Evolutionary conservation across 768 basidiomycete species (phyloP).

Genomic region (Russula olivacea): DNA sequence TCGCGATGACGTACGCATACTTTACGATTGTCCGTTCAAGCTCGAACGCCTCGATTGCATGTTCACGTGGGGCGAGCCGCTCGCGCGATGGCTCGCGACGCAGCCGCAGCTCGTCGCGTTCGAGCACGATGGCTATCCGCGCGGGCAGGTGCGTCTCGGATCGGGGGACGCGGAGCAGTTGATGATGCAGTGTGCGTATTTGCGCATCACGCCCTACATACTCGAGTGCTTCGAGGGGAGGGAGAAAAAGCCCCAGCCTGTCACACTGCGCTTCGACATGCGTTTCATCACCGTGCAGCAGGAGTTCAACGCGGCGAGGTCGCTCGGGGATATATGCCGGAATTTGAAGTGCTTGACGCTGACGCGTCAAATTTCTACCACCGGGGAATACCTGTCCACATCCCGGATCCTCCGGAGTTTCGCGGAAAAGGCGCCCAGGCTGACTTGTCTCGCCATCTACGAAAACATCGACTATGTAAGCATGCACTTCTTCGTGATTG

Average conservation of each 20-base stretch:
- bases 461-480: slow-evolving; percentile 21
- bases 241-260: slow-evolving; percentile 6
- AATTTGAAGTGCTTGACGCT: slow-evolving; percentile 20
- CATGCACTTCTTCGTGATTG: neutral
- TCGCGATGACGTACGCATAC: slow-evolving; percentile 10
- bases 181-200: neutral
- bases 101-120: slow-evolving; percentile 19
- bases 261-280: slow-evolving; percentile 14
- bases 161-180: neutral
- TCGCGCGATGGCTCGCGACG: slow-evolving; percentile 9
- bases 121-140: slow-evolving; percentile 13
- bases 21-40: slow-evolving; percentile 14
- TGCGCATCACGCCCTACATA: slow-evolving; percentile 17
- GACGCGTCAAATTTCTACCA: neutral
- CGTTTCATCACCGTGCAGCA: slow-evolving; percentile 10
- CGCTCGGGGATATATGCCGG: neutral
- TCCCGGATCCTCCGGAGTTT: slow-evolving; percentile 14
- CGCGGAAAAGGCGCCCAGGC: slow-evolving; percentile 12
- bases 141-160: neutral
- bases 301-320: slow-evolving; percentile 10
- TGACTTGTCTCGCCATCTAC: slow-evolving; percentile 19
- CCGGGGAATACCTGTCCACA: slow-evolving; percentile 17
- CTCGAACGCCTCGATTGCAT: slow-evolving; percentile 14
- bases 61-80: slow-evolving; percentile 13
- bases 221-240: slow-evolving; percentile 11